A percentile compares a stretch with the other conserved stretches of the same genome.
Evolutionary conservation across 176 grass and related monocot genomes (phyloP).

Genomic region (Saccharum spontaneum): DNA sequence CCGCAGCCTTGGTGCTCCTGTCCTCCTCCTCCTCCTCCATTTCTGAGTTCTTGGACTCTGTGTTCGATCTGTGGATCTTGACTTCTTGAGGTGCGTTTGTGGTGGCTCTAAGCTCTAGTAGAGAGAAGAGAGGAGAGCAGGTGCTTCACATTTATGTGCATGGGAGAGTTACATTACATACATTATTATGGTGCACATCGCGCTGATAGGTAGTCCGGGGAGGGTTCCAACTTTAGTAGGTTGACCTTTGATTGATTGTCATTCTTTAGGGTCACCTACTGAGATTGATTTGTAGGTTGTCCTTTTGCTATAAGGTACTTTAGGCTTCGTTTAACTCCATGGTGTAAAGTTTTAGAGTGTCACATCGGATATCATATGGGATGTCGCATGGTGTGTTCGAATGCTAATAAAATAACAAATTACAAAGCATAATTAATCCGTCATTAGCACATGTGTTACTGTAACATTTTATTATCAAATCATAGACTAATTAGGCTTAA

Average conservation of each 20-base stretch:
- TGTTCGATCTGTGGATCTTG: neutral
- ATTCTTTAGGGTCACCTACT: neutral
- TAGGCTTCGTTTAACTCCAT: too few relatives aligned
- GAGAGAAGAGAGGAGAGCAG: neutral
- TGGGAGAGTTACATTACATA: neutral
- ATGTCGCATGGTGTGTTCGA: too few relatives aligned
- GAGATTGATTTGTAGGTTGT: neutral
- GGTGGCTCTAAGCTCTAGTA: neutral
- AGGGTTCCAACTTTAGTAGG: neutral
- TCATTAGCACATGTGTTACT: too few relatives aligned
- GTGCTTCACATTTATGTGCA: conserved; percentile 3
- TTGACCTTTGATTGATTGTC: conserved; percentile 14
- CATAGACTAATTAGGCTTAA: too few relatives aligned
- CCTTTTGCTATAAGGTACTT: neutral
- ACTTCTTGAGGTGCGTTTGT: neutral
- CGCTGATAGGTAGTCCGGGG: neutral
- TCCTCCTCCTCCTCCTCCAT: neutral
- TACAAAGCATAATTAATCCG: too few relatives aligned
- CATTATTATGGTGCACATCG: neutral
- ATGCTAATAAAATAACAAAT: too few relatives aligned
- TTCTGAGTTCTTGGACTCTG: neutral
- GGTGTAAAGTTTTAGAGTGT: too few relatives aligned
- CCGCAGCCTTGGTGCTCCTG: neutral
- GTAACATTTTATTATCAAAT: too few relatives aligned
- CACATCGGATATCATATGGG: too few relatives aligned